phyloP scores from a whole-genome alignment of 1,139 yeast species.

The Yamadazyma blattariae region DNA sequence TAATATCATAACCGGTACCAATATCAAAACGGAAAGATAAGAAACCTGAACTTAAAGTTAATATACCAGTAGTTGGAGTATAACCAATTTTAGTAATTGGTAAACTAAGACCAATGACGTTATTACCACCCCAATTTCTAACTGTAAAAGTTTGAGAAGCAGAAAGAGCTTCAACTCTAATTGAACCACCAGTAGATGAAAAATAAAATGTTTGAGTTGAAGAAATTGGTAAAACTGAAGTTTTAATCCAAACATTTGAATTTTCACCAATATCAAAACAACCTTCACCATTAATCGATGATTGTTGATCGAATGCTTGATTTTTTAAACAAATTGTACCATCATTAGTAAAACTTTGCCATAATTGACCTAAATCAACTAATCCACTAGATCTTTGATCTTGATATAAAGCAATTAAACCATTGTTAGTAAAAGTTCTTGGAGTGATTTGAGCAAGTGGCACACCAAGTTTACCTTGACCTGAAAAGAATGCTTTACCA shows the following conservation, averaged over 20 bases:
- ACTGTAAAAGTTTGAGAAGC: conserved; percentile 20
- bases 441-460: conserved; percentile 15
- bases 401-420: conserved; percentile 16
- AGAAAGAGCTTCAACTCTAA: conserved; percentile 13
- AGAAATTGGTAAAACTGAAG: conserved; percentile 14
- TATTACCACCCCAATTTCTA: conserved; percentile 30
- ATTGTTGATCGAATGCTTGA: conserved; percentile 19
- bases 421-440: conserved; percentile 18
- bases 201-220: conserved; percentile 16
- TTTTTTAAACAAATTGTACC: conserved; percentile 27
- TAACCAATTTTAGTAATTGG: conserved; percentile 15
- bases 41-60: conserved; percentile 9
- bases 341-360: conserved; percentile 15
- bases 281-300: conserved; percentile 23
- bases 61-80: conserved; percentile 11
- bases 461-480: conserved; percentile 13
- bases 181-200: conserved; percentile 11
- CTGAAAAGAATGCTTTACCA: conserved; percentile 16
- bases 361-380: conserved; percentile 15
- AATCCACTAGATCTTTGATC: conserved; percentile 14
- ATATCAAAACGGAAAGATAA: conserved; percentile 14
- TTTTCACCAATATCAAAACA: conserved; percentile 22
- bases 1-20: conserved; percentile 19
- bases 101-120: conserved; percentile 21
- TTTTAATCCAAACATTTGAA: conserved; percentile 15